These are phyloP conservation scores for Taxillus chinensis DNA, from an alignment of 164 flowering plant genomes.

Conservation along the genomic window DNA sequence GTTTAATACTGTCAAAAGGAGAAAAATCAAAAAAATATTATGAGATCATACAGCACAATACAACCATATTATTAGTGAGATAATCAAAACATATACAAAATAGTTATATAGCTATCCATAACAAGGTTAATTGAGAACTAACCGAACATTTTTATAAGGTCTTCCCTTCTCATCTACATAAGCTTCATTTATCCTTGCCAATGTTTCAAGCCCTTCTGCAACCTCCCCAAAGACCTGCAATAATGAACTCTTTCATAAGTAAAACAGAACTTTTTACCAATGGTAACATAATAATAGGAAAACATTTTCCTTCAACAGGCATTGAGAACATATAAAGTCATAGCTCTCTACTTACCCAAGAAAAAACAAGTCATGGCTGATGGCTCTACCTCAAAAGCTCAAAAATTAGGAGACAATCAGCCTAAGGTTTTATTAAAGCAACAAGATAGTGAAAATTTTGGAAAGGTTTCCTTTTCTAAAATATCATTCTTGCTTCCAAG, in stretches of 20 bases:
- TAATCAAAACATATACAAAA: background rate
- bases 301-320: background rate
- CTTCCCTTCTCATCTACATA: slow-evolving; percentile 77
- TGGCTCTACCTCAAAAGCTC: too few species aligned
- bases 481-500: too few species aligned
- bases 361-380: too few species aligned
- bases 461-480: too few species aligned
- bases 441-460: too few species aligned
- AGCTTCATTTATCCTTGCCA: slow-evolving; percentile 85
- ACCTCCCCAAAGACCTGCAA: slow-evolving; percentile 86
- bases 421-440: too few species aligned
- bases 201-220: slow-evolving; percentile 83
- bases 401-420: background rate
- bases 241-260: background rate
- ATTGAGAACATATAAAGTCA: background rate
- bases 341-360: too few species aligned
- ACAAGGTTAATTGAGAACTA: background rate
- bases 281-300: too few species aligned
- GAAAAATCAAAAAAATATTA: background rate
- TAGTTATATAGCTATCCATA: background rate
- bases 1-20: slow-evolving; percentile 58
- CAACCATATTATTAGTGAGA: background rate
- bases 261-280: background rate
- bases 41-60: background rate
- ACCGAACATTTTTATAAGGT: slow-evolving; percentile 87